Evolutionary conservation across 2,329 filamentous ascomycete genomes (phyloP).

Genomic region (Monascus ruber): DNA sequence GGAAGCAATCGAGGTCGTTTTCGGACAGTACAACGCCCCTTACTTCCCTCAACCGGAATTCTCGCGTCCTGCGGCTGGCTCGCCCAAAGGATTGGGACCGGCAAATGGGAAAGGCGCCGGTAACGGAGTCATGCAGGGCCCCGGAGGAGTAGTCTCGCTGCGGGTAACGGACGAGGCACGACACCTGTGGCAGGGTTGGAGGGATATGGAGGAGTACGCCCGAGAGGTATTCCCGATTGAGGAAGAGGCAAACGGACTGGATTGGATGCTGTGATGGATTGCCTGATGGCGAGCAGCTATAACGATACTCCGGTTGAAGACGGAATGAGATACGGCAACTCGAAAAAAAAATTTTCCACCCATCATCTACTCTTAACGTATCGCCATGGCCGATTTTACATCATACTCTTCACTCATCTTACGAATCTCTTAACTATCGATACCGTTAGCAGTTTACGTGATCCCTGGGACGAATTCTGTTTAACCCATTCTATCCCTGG

Average conservation of each 20-base stretch:
- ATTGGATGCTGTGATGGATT: conserved; percentile 60
- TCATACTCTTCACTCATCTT: too few relatives aligned
- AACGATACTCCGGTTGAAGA: too few relatives aligned
- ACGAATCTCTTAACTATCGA: too few relatives aligned
- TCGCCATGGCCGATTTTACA: too few relatives aligned
- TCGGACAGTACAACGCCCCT: conserved; percentile 48
- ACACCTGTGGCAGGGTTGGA: conserved; percentile 80
- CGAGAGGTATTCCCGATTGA: conserved; percentile 88
- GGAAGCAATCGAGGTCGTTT: conserved; percentile 50
- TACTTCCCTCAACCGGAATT: conserved; percentile 54
- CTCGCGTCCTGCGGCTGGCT: conserved; percentile 27
- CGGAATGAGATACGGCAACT: too few relatives aligned
- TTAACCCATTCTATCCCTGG: too few relatives aligned
- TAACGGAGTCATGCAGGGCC: conserved; percentile 35
- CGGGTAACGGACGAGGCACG: conserved; percentile 65
- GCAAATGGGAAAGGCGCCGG: conserved; percentile 29
- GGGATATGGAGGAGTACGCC: conserved; percentile 88
- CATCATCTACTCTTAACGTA: too few relatives aligned
- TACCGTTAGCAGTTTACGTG: too few relatives aligned
- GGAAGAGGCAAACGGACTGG: conserved; percentile 84
- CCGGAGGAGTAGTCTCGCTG: conserved; percentile 49
- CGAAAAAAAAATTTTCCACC: too few relatives aligned
- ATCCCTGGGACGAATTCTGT: too few relatives aligned
- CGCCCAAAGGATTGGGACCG: conserved; percentile 26
- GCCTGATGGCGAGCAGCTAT: too few relatives aligned